Evolutionary conservation across 306 rosid genomes (phyloP).

Genomic region (Arachis hypogaea): DNA sequence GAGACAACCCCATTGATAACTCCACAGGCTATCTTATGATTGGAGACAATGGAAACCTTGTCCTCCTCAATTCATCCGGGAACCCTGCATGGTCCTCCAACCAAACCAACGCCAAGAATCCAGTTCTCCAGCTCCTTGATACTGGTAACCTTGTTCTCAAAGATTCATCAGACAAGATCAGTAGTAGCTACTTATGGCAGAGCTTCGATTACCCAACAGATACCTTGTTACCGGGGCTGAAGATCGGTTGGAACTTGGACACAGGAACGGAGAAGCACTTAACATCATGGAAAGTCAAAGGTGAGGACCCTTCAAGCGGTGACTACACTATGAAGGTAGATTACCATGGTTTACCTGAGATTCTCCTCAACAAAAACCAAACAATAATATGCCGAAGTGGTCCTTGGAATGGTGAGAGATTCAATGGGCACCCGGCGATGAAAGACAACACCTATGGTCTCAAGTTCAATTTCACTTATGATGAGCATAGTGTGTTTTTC

Average conservation of each 20-base stretch:
- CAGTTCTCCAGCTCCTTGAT: slow-evolving; percentile 58
- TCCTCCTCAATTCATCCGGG: slow-evolving; percentile 38
- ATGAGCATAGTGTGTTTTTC: slow-evolving; percentile 54
- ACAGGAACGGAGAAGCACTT: slow-evolving; percentile 46
- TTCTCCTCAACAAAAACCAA: slow-evolving; percentile 40
- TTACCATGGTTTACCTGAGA: slow-evolving; percentile 60
- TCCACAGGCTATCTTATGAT: slow-evolving; percentile 47
- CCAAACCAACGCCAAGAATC: slow-evolving; percentile 35
- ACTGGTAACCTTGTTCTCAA: slow-evolving; percentile 61
- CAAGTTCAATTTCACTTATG: slow-evolving; percentile 36
- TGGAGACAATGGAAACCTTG: slow-evolving; percentile 44
- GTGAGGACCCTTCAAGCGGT: slow-evolving; percentile 62
- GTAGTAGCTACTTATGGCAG: slow-evolving; percentile 54
- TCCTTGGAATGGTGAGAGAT: slow-evolving; percentile 78
- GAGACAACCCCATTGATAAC: slow-evolving; percentile 59
- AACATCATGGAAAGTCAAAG: slow-evolving; percentile 55
- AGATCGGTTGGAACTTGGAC: slow-evolving; percentile 65
- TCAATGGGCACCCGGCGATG: slow-evolving; percentile 84
- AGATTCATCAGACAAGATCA: slow-evolving; percentile 31
- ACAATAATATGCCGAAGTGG: slow-evolving; percentile 52
- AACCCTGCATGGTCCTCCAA: slow-evolving; percentile 55
- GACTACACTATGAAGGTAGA: slow-evolving; percentile 51
- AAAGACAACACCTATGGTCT: slow-evolving; percentile 35
- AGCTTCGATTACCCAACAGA: slow-evolving; percentile 78
- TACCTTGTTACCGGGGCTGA: slow-evolving; percentile 72